Evolutionary conservation across 345 rosid species (phyloP), one percentile per base, ranked within the genome.

Genomic region (Xanthoceras sorbifolium): DNA sequence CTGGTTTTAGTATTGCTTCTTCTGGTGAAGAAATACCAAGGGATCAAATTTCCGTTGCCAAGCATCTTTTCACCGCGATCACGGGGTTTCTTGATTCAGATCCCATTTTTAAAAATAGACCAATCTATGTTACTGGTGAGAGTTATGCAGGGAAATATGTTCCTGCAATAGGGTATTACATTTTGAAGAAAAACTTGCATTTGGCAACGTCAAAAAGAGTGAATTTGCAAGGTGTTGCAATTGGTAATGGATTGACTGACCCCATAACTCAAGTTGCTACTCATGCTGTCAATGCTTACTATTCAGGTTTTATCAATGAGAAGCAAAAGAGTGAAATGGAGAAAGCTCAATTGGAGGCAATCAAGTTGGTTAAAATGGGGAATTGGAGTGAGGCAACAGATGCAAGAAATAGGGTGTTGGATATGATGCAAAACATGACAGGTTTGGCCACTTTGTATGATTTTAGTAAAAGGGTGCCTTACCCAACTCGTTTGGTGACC

Each of bases 91-190:
- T 84, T n/a, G 81, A 84, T 18, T 78, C 77, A 23, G 85, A 91
- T 36, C 85, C 88, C 0, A 67, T 23, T 34, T 92, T 89, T 32
- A 83, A 85, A 73, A 12, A 62, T 23, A 88, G 96, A 8, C 94
- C 94, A 0, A 68, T 94, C 26, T 92, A 87, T 76, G 54, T 92
- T 6, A 85, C 96, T 0, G 96, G 98, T 0, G 94, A 94, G 86
- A 94, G 98, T 73, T 91, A 94, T 67, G 97, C 96, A 0, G 96
- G 97, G 6, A 91, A 92, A 72, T 92, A 91, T 71, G 90, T 90
- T 9, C 97, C 98, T 0, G 87, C 98, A 10, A 86, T 92, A 28
- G 96, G 96, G 62, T 91, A 90, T 74, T 86, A 91, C 26, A 91
- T 90, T 70, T 78, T 90, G 76, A 85, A 79, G 72, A 80, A 76